Percentiles rank a stretch among this genome's conserved stretches.
Conservation (phyloP, 306 rosid species). For the Biancaea sappan region DNA sequence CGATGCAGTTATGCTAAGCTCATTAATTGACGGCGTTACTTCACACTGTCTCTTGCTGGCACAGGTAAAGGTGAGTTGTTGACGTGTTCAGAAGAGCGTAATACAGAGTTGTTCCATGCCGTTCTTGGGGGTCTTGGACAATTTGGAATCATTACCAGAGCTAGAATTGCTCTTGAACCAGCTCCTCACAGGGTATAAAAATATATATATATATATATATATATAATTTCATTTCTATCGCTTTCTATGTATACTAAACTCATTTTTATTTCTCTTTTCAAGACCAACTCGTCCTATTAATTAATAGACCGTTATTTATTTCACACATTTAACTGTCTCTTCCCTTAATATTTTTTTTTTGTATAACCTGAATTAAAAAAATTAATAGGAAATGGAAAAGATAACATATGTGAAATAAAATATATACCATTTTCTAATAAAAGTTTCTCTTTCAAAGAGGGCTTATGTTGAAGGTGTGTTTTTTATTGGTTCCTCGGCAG, state of each 20-base stretch:
- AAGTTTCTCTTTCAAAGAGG: conserved; percentile 19
- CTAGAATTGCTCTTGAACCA: conserved; percentile 86
- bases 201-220: no score
- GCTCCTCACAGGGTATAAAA: conserved; percentile 87
- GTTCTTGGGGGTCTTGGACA: conserved; percentile 99
- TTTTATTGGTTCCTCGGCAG: conserved; percentile 38
- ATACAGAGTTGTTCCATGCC: conserved; percentile 78
- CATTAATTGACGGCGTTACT: neutral
- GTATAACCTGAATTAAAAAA: no score
- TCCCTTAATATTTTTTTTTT: neutral
- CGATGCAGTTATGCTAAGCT: neutral
- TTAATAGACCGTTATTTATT: no score
- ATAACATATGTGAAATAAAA: neutral
- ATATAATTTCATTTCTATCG: neutral
- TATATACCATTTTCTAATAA: neutral
- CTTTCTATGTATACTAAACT: neutral
- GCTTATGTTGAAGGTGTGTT: conserved; percentile 19
- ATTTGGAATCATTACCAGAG: conserved; percentile 94
- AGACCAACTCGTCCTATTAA: no score
- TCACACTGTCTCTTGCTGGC: neutral
- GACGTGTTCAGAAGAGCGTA: conserved; percentile 78
- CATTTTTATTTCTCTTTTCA: neutral
- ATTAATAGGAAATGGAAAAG: no score
- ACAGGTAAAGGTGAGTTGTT: conserved; percentile 89
- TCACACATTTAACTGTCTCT: neutral